Evolutionary conservation across 2,329 filamentous ascomycete genomes (phyloP), one percentile per base, ranked within the genome.

Genomic region (Fusarium floridanum): DNA sequence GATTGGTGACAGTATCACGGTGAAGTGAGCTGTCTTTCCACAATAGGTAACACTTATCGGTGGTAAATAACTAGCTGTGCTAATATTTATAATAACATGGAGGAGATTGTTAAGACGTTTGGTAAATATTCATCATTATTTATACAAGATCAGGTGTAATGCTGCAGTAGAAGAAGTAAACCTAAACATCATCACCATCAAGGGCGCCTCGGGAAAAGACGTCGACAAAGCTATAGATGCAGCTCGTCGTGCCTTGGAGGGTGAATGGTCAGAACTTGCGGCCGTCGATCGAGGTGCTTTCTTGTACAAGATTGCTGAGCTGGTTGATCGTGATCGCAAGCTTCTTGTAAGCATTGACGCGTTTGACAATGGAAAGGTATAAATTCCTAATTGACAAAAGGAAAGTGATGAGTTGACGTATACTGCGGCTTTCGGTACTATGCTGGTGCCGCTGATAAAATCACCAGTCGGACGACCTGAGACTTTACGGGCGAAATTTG

Each of bases 391-490:
- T 7, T 37, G 59, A 6, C 20, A 45, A 6, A 69, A 60, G 29
- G 69, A 14, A 5, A 2, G 16, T 3, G 2, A 12, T 6, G 1
- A 7, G n/a, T 11, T 37, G 76, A 63, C 77, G 2, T 79, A 68
- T 22, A 68, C 65, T 6, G 71, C 68, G 14, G 22, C 22, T 22
- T 22, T 22, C 22, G 22, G 22, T 22, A 22, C 22, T 22, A 22
- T 22, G 22, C 89, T 37, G 92, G 92, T 36, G 93, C 88, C 79
- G 90, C 91, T 20, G 92, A 93, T 81, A 94, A 94, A 83, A 89
- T 92, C 66, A 88, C 90, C 53, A 92, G 92, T 14, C 88, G 91
- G 76, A 91, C 91, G 6, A 93, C 94, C 22, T 73, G 89, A 91
- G 74, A 92, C 91, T 1, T 88, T 86, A 0, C 86, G 88, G 1